Percentiles rank a stretch among this genome's conserved stretches.
These are phyloP conservation scores for Cryphonectria nitschkei DNA, from an alignment of 2,329 filamentous ascomycete genomes.

Conservation along the genomic window DNA sequence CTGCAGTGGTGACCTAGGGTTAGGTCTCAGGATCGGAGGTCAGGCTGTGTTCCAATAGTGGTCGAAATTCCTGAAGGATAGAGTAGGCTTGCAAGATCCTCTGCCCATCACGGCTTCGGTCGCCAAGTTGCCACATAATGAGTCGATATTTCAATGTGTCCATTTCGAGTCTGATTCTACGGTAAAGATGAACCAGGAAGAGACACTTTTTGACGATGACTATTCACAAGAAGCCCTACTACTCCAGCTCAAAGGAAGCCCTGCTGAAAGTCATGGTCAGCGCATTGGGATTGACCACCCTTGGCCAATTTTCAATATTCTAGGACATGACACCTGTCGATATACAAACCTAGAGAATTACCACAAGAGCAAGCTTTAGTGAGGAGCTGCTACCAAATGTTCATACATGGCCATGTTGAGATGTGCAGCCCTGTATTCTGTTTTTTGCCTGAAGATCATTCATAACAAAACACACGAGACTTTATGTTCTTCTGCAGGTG, in stretches of 20 bases:
- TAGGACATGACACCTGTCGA: not conserved
- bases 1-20: not conserved
- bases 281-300: not conserved
- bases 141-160: not conserved
- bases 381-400: not conserved
- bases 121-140: not conserved
- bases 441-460: not conserved
- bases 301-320: not conserved
- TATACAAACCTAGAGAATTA: not conserved
- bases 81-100: not conserved
- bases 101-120: not conserved
- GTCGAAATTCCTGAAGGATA: not conserved
- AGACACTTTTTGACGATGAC: not conserved
- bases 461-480: not conserved
- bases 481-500: not conserved
- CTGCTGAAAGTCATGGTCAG: not conserved
- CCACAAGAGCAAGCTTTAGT: not conserved
- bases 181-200: not conserved
- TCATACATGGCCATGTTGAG: not conserved
- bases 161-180: not conserved
- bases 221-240: not conserved
- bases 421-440: not conserved
- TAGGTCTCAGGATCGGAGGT: not conserved
- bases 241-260: not conserved
- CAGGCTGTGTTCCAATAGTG: not conserved